Evolutionary conservation across 306 rosid genomes (phyloP), one percentile per base, ranked within the genome.

Genomic region (Delonix regia): DNA sequence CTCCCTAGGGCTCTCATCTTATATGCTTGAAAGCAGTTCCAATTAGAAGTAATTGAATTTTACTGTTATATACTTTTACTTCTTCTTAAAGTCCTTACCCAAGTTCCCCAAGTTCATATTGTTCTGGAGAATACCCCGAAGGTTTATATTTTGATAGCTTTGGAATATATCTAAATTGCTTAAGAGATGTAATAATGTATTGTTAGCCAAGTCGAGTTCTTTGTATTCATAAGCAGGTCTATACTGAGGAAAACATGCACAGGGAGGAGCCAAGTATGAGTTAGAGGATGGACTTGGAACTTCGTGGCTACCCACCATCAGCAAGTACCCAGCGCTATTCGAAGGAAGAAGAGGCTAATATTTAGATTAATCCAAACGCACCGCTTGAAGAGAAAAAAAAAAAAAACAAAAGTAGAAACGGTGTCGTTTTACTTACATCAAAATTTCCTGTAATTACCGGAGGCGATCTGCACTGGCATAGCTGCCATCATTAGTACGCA

Each of bases 251-350:
- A 71, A 81, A 62, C 13, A 66, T 48, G 85, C 47, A 39, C 0
- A 66, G 2, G 78, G 69, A 82, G 57, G 86, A 78, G 49, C 24
- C 82, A 84, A 56, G 7, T 39, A 57, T 69, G 8, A 45, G 19
- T 13, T 86, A 81, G 78, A 92, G 94, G 74, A 87, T 91, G 97
- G 91, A 47, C 69, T 68, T 89, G 77, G 97, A 86, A 78, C 90
- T 95, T 7, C 83, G 86, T 73, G 99, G 92, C 76, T 95, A 92
- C 78, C 77, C 92, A 16, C 92, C 98, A 74, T 82, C 91, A 1
- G 97, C n/a, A n/a, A n/a, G n/a, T n/a, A n/a, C n/a, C n/a, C n/a
- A n/a, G n/a, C n/a, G n/a, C n/a, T n/a, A n/a, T n/a, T n/a, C n/a
- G n/a, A n/a, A n/a, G n/a, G n/a, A n/a, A n/a, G n/a, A n/a, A n/a